Evolutionary conservation across 768 basidiomycete genomes (phyloP).

Genomic region (Erythrobasidium yunnanense): DNA sequence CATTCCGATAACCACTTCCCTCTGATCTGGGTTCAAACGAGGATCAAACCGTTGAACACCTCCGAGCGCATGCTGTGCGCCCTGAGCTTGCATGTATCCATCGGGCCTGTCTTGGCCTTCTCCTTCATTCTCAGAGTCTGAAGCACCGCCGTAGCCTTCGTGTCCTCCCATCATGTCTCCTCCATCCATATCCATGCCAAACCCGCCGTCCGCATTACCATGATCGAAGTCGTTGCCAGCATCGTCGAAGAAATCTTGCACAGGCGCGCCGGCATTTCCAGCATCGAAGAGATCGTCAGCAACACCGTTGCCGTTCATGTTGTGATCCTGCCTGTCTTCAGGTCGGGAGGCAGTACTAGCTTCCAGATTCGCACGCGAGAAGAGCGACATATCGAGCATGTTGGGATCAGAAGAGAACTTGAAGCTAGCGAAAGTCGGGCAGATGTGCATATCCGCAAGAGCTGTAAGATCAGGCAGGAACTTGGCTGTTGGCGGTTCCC

Average conservation of each 20-base stretch:
- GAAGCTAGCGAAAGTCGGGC: constrained; percentile 68
- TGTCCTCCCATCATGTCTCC: neutral
- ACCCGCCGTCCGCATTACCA: constrained; percentile 1
- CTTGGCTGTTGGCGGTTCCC: constrained; percentile 46
- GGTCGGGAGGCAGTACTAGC: constrained; percentile 7
- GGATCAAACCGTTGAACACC: constrained; percentile 74
- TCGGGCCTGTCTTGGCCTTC: constrained; percentile 45
- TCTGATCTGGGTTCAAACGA: constrained; percentile 58
- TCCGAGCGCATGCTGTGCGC: constrained; percentile 35
- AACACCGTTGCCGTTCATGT: constrained; percentile 32
- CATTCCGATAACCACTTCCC: constrained; percentile 79
- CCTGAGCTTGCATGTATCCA: constrained; percentile 19
- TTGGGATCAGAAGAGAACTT: constrained; percentile 63
- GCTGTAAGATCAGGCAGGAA: constrained; percentile 62
- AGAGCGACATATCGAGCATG: constrained; percentile 50
- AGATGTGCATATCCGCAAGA: constrained; percentile 62
- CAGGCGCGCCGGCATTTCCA: constrained; percentile 22
- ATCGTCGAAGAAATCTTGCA: constrained; percentile 41
- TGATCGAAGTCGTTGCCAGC: constrained; percentile 35
- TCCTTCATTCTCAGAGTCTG: constrained; percentile 45
- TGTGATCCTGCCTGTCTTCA: constrained; percentile 26
- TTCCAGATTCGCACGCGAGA: constrained; percentile 28
- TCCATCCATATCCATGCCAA: constrained; percentile 24
- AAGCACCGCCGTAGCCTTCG: constrained; percentile 17
- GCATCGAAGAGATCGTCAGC: constrained; percentile 9